Percentiles rank a stretch among this genome's conserved stretches.
Evolutionary conservation across 108 stramenopile genomes (phyloP).

Genomic region (Fistulifera pelliculosa): DNA sequence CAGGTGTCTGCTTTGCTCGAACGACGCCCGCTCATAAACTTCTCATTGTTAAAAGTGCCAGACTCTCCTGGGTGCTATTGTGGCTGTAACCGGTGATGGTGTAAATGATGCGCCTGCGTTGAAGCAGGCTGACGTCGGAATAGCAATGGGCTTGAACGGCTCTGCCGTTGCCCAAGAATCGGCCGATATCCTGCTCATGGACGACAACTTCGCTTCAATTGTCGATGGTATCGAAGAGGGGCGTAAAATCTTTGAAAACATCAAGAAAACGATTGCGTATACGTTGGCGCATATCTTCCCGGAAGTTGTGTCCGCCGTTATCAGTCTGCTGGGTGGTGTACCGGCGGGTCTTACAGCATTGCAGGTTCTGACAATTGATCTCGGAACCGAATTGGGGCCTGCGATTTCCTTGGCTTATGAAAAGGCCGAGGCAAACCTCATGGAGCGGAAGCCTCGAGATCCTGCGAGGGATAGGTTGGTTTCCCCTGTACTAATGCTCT

Average conservation of each 20-base stretch:
- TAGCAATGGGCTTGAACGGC: constrained; percentile 92
- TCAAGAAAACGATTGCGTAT: constrained; percentile 71
- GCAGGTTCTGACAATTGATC: constrained; percentile 16
- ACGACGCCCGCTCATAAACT: constrained; percentile 85
- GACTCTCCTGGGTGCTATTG: constrained; percentile 52
- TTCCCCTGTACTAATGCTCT: neutral
- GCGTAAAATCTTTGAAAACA: constrained; percentile 50
- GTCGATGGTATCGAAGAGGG: constrained; percentile 68
- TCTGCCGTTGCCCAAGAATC: constrained; percentile 94
- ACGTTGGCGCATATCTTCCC: constrained; percentile 53
- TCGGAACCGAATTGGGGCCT: too few relatives aligned
- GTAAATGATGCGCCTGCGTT: constrained; percentile 95
- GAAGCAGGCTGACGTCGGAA: constrained; percentile 89
- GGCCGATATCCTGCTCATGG: constrained; percentile 81
- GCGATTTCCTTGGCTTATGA: constrained; percentile 16
- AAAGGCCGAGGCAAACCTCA: constrained; percentile 5
- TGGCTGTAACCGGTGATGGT: constrained; percentile 95
- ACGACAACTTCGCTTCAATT: constrained; percentile 60
- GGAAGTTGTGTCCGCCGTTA: constrained; percentile 58
- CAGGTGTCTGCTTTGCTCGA: constrained; percentile 36
- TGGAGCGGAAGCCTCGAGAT: constrained; percentile 8
- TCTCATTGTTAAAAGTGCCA: constrained; percentile 61
- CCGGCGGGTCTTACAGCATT: constrained; percentile 11
- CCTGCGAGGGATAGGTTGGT: constrained; percentile 3
- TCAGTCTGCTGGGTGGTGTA: neutral